Base-by-base conservation (phyloP, 2,329 filamentous ascomycete genomes). In the Cyclaneusma minus region DNA sequence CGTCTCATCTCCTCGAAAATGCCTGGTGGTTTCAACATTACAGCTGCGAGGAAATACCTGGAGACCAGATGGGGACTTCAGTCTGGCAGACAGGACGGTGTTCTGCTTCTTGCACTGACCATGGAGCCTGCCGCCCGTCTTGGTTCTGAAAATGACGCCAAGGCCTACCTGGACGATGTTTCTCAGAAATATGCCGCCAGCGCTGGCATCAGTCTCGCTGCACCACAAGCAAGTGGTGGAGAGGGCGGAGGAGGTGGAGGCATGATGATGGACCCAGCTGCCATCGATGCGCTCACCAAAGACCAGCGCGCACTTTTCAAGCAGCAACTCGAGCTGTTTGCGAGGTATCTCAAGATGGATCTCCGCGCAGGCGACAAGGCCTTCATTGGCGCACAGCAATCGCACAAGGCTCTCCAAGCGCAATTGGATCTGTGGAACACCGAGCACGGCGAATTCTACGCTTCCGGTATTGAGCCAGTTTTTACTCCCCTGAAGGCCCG, bases 221-320 rank as follows among this genome's bases (percentile, higher is more conserved):
- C 79, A 5, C 73, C 78, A 15, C 67, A 81, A 14, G 69, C 77
- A 27, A 77, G 75, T 33, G 83, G 82, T 36, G 68, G 68, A 34
- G 78, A 72, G 29, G 76, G 64, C 29, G 78, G 67, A 34, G 69
- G 63, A 30, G 68, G 64, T 29, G 79, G 69, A 38, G 87, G 85
- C 48, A 95, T 98, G 89, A 93, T 98, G 82, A 95, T 98, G 85
- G 89, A 98, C 45, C 89, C 89, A 6, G 89, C 87, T 20, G 89
- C 89, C 28, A 77, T 98, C 37, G 89, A 98, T 50, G 89, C 89
- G 9, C 65, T 98, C 28, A 98, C 89, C 45, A 95, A 95, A 54
- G 89, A 95, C 47, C 89, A 98, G 55, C 74, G 79, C 36, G 79
- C 83, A 14, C 65, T 98, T 2, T 95, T 95, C 73, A 95, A 95